Evolutionary conservation across 768 basidiomycete species (phyloP), one percentile per base, ranked within the genome.

Genomic region (Solioccasus polychromus): DNA sequence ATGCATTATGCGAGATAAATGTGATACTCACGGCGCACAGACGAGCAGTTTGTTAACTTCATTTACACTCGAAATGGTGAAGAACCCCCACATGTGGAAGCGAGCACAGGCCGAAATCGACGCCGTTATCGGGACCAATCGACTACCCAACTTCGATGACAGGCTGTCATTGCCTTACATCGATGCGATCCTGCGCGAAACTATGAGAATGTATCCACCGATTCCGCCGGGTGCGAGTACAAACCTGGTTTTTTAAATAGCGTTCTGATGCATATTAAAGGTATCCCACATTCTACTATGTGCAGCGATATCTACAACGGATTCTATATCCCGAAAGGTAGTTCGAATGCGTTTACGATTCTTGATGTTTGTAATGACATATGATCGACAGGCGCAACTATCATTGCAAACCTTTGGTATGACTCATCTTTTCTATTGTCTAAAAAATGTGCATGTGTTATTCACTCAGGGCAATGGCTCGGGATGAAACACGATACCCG

Each of bases 291-390:
- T 44, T 35, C 47, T 7, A 23, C 55, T 1, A 70, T 68, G 0
- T 47, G 61, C 32, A 69, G 71, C 45, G 72, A 74, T 29, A 45
- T 64, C 6, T 74, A 73, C 52, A 55, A 65, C 26, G 68, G 71
- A 12, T 75, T 74, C 44, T 58, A 74, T 11, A 82, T 82, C 32
- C 79, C 80, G 5, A 68, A 69, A 47, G 79, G 78, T 31, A n/a
- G n/a, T n/a, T n/a, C n/a, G n/a, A n/a, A 43, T 22, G 34, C 17
- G 8, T 15, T 8, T 15, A 5, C 32, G 32, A 18, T 34, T 4
- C 5, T 18, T 26, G 26, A 34, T 18, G n/a, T 34, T 19, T 17
- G 14, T 25, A 24, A 30, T 43, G n/a, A 35, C 6, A 9, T 39
- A 34, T 26, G 4, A 10, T 28, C 5, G 26, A 35, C 31, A 53